A percentile compares a stretch with the other conserved stretches of the same genome.
Evolutionary conservation across 768 basidiomycete genomes (phyloP).

Genomic region (Astraeus odoratus): DNA sequence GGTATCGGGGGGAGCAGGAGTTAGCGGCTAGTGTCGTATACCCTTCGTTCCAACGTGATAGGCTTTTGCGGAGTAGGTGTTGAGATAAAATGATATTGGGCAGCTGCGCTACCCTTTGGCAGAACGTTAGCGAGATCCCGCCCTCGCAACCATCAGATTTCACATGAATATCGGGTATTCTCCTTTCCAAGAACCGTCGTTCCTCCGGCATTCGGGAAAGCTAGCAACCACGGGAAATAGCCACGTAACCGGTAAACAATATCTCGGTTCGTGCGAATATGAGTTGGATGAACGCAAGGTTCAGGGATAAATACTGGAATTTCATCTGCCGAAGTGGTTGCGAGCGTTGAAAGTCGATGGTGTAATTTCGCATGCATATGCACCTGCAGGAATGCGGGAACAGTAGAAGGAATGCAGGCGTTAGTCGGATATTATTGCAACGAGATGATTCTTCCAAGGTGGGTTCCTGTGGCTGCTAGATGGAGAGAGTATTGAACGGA

Average conservation of each 20-base stretch:
- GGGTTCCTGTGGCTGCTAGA: conserved; percentile 19
- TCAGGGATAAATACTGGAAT: conserved; percentile 7
- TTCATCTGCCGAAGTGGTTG: conserved; percentile 10
- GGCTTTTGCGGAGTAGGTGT: conserved; percentile 27
- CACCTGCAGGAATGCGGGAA: conserved; percentile 2
- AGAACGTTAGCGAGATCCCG: not conserved
- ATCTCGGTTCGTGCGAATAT: conserved; percentile 7
- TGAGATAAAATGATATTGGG: conserved; percentile 15
- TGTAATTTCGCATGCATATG: not conserved
- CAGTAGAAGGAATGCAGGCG: conserved; percentile 10
- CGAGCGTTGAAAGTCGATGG: conserved; percentile 11
- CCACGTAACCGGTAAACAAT: conserved; percentile 16
- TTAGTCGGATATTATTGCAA: conserved; percentile 28
- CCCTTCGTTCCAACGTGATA: conserved; percentile 25
- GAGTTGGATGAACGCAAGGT: conserved; percentile 11
- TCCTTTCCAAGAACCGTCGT: not conserved
- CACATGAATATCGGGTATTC: not conserved
- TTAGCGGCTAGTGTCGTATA: conserved; percentile 16
- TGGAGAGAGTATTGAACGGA: conserved; percentile 21
- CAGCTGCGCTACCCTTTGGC: not conserved
- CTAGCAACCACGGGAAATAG: conserved; percentile 9
- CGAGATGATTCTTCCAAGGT: conserved; percentile 9
- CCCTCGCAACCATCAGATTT: not conserved
- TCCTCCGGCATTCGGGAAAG: not conserved
- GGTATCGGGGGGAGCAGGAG: conserved; percentile 22